Evolutionary conservation across 225 moss, liverwort and hornwort species (phyloP).

Genomic region (Ulota crispa): DNA sequence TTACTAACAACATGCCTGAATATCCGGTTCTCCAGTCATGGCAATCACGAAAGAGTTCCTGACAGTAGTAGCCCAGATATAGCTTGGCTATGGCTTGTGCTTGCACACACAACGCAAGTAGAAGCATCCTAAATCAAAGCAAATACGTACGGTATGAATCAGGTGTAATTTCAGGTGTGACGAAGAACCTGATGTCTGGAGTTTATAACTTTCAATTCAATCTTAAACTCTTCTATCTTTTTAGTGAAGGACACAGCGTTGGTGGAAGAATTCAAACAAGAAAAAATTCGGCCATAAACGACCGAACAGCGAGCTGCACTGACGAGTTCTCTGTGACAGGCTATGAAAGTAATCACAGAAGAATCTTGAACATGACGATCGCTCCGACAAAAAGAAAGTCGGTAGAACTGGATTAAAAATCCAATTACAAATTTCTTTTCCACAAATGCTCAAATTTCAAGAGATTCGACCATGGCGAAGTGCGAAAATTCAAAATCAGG

Average conservation of each 20-base stretch:
- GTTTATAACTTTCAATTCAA: background rate
- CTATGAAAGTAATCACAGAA: background rate
- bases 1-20: constrained; percentile 25
- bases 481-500: background rate
- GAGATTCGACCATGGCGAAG: background rate
- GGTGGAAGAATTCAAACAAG: background rate
- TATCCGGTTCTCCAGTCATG: constrained; percentile 16
- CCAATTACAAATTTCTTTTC: background rate
- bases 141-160: background rate
- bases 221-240: background rate
- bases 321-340: background rate
- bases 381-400: background rate
- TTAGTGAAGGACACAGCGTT: background rate
- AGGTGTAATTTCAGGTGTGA: background rate
- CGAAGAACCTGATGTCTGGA: background rate
- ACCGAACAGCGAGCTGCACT: background rate
- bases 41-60: constrained; percentile 1
- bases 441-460: background rate
- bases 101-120: constrained; percentile 24
- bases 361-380: background rate
- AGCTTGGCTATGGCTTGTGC: constrained; percentile 1
- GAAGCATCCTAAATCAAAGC: background rate
- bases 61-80: background rate
- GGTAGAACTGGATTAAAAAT: background rate
- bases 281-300: background rate